Conservation (phyloP, 2,329 filamentous ascomycete species). For the Exophiala sp. region DNA sequence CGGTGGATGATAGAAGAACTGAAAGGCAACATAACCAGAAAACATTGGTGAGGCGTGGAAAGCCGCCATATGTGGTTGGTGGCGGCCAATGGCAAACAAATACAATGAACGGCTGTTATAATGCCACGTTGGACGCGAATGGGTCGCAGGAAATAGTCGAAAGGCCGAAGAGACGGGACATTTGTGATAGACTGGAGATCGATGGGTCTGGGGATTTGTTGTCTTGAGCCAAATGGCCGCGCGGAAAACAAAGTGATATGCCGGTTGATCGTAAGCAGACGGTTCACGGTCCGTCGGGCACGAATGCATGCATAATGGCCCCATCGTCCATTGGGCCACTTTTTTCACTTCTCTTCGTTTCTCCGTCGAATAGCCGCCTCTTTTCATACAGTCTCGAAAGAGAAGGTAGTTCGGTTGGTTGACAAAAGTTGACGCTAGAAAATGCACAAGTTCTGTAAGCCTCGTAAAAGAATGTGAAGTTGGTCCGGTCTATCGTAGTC, state of each 20-base stretch:
- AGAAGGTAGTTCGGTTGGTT: not conserved
- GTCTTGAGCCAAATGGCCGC: not conserved
- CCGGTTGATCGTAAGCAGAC: conserved; percentile 6
- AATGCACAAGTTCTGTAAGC: not conserved
- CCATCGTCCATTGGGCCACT: too few species aligned
- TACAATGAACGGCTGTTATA: not conserved
- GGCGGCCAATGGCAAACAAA: conserved; percentile 11
- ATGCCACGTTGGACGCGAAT: conserved; percentile 17
- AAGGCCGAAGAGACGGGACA: not conserved
- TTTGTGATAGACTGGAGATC: not conserved
- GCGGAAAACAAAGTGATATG: not conserved
- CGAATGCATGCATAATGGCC: conserved; percentile 14
- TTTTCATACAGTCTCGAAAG: not conserved
- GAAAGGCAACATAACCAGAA: not conserved
- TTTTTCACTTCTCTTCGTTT: not conserved
- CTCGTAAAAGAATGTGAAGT: not conserved
- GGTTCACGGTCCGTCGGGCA: conserved; percentile 15
- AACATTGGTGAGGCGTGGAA: conserved; percentile 18
- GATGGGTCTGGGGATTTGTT: not conserved
- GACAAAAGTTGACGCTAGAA: not conserved
- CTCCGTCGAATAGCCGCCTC: not conserved
- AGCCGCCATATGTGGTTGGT: conserved; percentile 17
- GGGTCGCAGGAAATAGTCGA: conserved; percentile 12
- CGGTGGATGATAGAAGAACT: not conserved
- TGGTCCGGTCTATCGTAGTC: conserved; percentile 1